Conservation (phyloP, 306 rosid species). For the Dryas octopetala region DNA sequence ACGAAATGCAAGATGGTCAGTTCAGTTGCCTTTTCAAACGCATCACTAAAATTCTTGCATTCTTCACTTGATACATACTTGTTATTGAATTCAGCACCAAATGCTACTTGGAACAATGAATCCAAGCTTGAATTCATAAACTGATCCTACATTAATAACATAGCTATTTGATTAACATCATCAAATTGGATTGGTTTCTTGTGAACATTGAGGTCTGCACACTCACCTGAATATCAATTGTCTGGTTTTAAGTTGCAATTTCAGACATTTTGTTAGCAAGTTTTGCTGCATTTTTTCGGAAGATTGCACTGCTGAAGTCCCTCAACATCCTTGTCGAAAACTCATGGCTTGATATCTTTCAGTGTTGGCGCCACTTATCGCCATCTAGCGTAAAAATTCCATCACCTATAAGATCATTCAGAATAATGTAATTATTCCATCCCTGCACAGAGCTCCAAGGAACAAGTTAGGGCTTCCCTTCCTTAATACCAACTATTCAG, state of each 20-base stretch:
- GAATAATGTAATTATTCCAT: too few species aligned
- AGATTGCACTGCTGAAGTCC: conserved; percentile 56
- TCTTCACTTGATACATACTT: conserved; percentile 80
- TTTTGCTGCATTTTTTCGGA: conserved; percentile 66
- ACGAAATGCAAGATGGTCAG: conserved; percentile 58
- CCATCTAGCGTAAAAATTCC: conserved; percentile 90
- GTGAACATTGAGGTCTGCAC: conserved; percentile 16
- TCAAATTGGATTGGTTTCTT: conserved; percentile 9
- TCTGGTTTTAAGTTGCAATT: conserved; percentile 40
- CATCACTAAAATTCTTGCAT: conserved; percentile 52
- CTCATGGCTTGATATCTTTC: conserved; percentile 67
- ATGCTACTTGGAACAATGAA: conserved; percentile 77
- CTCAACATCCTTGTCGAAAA: conserved; percentile 70
- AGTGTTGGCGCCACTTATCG: conserved; percentile 78
- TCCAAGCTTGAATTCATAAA: conserved; percentile 63
- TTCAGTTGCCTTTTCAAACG: conserved; percentile 65
- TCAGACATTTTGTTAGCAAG: conserved; percentile 56
- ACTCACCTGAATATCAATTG: conserved; percentile 63
- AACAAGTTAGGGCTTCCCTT: background rate
- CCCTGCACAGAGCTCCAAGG: too few species aligned
- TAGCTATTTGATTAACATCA: background rate
- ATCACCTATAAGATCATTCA: conserved; percentile 83
- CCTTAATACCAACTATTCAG: background rate
- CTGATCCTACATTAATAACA: conserved; percentile 42
- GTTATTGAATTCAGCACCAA: conserved; percentile 70